Conservation (phyloP, 75 land plant genomes). For the Adiantum capillusveneris region DNA sequence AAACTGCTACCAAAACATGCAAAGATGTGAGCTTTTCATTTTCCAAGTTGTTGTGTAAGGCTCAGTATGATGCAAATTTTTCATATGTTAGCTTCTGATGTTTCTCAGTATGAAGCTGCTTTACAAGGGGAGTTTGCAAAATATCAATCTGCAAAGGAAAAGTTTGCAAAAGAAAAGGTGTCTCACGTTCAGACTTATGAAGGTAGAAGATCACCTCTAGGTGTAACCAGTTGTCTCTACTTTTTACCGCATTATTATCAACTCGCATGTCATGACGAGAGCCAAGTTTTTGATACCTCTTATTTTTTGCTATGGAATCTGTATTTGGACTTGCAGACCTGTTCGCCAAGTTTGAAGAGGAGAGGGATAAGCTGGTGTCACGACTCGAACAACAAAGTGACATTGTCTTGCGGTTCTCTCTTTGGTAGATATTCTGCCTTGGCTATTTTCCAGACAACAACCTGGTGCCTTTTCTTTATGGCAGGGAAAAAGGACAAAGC, state of each 20-base stretch:
- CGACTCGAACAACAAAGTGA: slow-evolving; percentile 68
- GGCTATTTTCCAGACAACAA: too few species aligned
- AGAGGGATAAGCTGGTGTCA: slow-evolving; percentile 44
- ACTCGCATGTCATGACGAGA: too few species aligned
- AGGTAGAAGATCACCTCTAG: slow-evolving; percentile 24
- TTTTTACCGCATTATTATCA: too few species aligned
- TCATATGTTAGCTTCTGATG: neutral
- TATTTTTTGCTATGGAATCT: too few species aligned
- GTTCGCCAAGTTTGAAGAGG: slow-evolving; percentile 52
- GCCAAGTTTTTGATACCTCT: too few species aligned
- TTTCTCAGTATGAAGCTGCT: slow-evolving; percentile 48
- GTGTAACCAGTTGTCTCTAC: neutral
- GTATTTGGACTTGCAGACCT: too few species aligned
- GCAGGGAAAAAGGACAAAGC: slow-evolving; percentile 75
- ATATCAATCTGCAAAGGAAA: slow-evolving; percentile 51
- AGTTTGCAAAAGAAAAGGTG: slow-evolving; percentile 55
- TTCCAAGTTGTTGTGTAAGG: neutral
- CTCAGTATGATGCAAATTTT: neutral
- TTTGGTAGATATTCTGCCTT: neutral
- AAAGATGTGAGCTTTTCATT: slow-evolving; percentile 44
- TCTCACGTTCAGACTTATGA: slow-evolving; percentile 43
- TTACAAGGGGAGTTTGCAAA: slow-evolving; percentile 57
- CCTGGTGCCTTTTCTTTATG: neutral
- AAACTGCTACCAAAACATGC: slow-evolving; percentile 50
- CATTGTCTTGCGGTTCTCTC: neutral